These are phyloP conservation scores for Hymenoscyphus linearis DNA, from an alignment of 2,329 filamentous ascomycete genomes.

Conservation along the genomic window DNA sequence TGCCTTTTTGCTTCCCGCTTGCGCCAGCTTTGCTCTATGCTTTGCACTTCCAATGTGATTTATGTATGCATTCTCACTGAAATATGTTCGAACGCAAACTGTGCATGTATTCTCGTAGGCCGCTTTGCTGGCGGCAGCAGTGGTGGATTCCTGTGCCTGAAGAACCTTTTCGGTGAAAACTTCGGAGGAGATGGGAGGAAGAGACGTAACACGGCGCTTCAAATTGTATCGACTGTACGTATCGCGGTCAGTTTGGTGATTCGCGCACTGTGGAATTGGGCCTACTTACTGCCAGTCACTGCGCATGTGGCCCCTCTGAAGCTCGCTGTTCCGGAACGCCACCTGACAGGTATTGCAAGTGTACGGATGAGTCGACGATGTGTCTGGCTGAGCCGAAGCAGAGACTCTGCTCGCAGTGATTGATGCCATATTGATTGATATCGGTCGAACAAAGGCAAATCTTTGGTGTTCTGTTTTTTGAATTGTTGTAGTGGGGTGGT, in stretches of 20 bases:
- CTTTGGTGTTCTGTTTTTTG: background rate
- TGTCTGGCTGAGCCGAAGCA: constrained; percentile 24
- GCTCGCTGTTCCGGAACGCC: constrained; percentile 87
- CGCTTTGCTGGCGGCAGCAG: constrained; percentile 79
- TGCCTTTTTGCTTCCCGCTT: constrained; percentile 33
- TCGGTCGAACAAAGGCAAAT: background rate
- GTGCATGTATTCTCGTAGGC: constrained; percentile 80
- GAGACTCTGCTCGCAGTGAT: constrained; percentile 36
- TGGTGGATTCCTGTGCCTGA: constrained; percentile 79
- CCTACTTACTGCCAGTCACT: constrained; percentile 91
- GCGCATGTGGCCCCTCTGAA: constrained; percentile 94
- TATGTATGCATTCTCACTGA: constrained; percentile 90
- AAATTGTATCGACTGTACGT: constrained; percentile 78
- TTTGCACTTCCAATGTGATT: constrained; percentile 91
- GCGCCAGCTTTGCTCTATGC: constrained; percentile 67
- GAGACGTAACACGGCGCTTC: constrained; percentile 84
- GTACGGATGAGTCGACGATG: constrained; percentile 68
- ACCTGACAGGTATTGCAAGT: constrained; percentile 99
- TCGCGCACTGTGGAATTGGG: background rate
- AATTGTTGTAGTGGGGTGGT: background rate
- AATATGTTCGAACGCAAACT: constrained; percentile 86
- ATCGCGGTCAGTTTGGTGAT: constrained; percentile 15
- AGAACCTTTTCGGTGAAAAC: constrained; percentile 94
- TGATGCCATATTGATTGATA: constrained; percentile 42
- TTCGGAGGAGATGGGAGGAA: constrained; percentile 87